Percentiles rank a stretch among this genome's conserved stretches.
Evolutionary conservation across 1,139 yeast species (phyloP).

Genomic region (Kodamaea ohmeri): DNA sequence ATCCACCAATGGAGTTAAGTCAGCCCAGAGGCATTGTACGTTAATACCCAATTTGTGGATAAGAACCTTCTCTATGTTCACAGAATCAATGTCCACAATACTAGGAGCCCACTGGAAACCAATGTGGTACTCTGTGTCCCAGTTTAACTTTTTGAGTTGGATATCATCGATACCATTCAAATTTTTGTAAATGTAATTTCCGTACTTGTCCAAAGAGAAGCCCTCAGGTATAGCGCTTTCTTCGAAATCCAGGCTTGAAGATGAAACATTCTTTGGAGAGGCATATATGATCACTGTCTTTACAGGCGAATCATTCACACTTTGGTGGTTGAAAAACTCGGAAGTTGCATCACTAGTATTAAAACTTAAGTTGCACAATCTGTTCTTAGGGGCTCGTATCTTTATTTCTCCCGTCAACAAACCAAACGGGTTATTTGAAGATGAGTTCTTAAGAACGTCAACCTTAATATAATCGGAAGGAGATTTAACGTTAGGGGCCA

Average conservation of each 20-base stretch:
- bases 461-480: conserved; percentile 47
- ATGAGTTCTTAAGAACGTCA: conserved; percentile 49
- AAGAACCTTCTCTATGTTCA: conserved; percentile 30
- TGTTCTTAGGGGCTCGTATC: conserved; percentile 58
- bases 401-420: conserved; percentile 63
- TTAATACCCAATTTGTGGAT: conserved; percentile 47
- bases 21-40: conserved; percentile 74
- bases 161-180: conserved; percentile 61
- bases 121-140: conserved; percentile 56
- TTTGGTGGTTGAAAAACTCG: conserved; percentile 25
- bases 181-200: conserved; percentile 53
- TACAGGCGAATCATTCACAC: conserved; percentile 48
- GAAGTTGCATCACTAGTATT: conserved; percentile 36
- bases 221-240: conserved; percentile 44
- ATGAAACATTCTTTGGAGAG: conserved; percentile 21
- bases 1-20: conserved; percentile 31
- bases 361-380: conserved; percentile 62
- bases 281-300: conserved; percentile 54
- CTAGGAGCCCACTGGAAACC: conserved; percentile 80
- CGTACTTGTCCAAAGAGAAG: conserved; percentile 46
- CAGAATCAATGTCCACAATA: conserved; percentile 45
- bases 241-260: conserved; percentile 8
- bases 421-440: conserved; percentile 53
- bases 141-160: conserved; percentile 61
- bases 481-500: conserved; percentile 39